phyloP scores from a whole-genome alignment of 495 filamentous ascomycete species.

The Aspergillus nidulans region DNA sequence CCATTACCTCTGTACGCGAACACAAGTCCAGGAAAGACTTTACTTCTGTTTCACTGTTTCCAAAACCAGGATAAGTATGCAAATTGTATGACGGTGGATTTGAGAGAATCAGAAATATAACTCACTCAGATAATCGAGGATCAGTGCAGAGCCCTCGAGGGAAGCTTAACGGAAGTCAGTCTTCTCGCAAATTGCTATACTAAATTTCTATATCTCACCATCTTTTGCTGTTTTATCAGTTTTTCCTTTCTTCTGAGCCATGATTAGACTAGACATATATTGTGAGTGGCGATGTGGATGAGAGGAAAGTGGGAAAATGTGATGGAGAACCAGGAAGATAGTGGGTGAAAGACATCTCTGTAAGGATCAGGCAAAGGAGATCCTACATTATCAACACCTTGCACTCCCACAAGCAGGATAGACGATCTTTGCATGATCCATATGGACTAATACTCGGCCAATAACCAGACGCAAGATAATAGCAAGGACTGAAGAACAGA shows the following conservation, averaged over 20 bases:
- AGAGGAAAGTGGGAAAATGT: slow-evolving; percentile 1
- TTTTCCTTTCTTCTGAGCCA: slow-evolving; percentile 39
- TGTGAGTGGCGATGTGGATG: not conserved
- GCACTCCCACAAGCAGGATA: too few relatives aligned
- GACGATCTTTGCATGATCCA: too few relatives aligned
- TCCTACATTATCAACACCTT: too few relatives aligned
- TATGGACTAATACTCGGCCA: too few relatives aligned
- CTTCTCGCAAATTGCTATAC: not conserved
- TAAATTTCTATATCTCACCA: slow-evolving; percentile 29
- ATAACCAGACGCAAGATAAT: not conserved
- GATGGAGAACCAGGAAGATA: not conserved
- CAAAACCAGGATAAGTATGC: not conserved
- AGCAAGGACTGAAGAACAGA: not conserved
- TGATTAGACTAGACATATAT: not conserved
- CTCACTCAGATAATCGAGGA: slow-evolving; percentile 59
- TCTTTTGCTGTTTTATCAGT: slow-evolving; percentile 38
- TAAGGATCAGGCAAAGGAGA: too few relatives aligned
- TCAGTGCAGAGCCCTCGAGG: slow-evolving; percentile 27
- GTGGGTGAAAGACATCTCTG: too few relatives aligned
- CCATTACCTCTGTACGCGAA: slow-evolving; percentile 1
- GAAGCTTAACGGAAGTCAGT: slow-evolving; percentile 20
- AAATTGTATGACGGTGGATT: too few relatives aligned
- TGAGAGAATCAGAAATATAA: slow-evolving; percentile 3
- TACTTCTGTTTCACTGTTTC: slow-evolving; percentile 55
- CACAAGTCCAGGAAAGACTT: slow-evolving; percentile 5